Evolutionary conservation across 2,329 filamentous ascomycete genomes (phyloP).

Genomic region (Sclerotinia sclerotiorum): DNA sequence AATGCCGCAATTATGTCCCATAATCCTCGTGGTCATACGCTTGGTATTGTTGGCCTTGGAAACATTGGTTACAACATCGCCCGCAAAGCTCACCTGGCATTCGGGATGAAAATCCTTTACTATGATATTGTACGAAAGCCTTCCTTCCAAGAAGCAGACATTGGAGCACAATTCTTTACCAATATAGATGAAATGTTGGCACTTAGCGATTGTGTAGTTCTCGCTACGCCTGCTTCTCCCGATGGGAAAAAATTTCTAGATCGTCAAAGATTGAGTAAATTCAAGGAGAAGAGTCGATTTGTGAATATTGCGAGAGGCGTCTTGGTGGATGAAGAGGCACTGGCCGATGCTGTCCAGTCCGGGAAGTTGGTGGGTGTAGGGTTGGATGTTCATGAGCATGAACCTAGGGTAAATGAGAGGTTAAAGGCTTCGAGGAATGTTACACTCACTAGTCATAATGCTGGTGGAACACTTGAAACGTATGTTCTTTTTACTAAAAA

Average conservation of each 20-base stretch:
- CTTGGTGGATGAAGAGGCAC: conserved; percentile 63
- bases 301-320: conserved; percentile 67
- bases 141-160: conserved; percentile 34
- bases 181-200: conserved; percentile 53
- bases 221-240: conserved; percentile 56
- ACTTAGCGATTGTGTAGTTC: conserved; percentile 58
- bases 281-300: conserved; percentile 57
- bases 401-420: conserved; percentile 47
- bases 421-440: conserved; percentile 39
- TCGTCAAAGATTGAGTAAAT: conserved; percentile 47
- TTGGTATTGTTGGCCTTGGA: conserved; percentile 70
- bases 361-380: conserved; percentile 54
- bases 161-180: conserved; percentile 55
- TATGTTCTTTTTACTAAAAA: conserved; percentile 23
- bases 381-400: conserved; percentile 63
- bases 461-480: conserved; percentile 65
- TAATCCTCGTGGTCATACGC: conserved; percentile 59
- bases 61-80: conserved; percentile 65
- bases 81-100: conserved; percentile 55
- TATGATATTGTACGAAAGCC: conserved; percentile 55
- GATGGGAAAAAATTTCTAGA: conserved; percentile 53
- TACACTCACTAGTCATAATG: conserved; percentile 66
- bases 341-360: conserved; percentile 57
- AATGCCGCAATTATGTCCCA: conserved; percentile 59
- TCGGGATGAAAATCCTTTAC: conserved; percentile 68